A percentile compares a stretch with the other conserved stretches of the same genome.
Evolutionary conservation across 441 rosid species (phyloP).

Genomic region (Biscutella laevigata): DNA sequence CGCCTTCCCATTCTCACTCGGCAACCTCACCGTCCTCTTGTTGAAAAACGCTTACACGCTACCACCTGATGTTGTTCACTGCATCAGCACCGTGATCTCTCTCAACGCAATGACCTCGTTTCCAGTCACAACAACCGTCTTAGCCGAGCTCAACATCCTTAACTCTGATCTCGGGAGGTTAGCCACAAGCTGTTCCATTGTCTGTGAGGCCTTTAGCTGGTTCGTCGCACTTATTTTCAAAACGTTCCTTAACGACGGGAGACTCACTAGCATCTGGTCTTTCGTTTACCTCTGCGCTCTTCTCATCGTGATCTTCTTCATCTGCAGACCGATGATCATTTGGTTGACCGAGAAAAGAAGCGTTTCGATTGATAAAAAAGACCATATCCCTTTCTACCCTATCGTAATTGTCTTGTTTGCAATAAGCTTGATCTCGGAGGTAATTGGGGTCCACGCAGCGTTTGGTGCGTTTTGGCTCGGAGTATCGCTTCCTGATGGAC

Average conservation of each 20-base stretch:
- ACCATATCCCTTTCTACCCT: conserved; percentile 18
- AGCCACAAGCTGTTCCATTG: conserved; percentile 31
- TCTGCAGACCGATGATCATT: conserved; percentile 23
- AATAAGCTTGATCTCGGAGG: conserved; percentile 8
- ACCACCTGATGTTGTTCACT: background rate
- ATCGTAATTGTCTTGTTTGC: conserved; percentile 15
- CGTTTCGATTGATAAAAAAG: background rate
- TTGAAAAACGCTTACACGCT: conserved; percentile 2
- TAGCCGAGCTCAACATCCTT: conserved; percentile 37
- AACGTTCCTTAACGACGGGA: background rate
- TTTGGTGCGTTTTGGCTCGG: conserved; percentile 28
- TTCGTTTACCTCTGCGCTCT: background rate
- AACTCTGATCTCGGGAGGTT: conserved; percentile 48
- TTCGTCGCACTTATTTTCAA: background rate
- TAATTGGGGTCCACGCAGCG: conserved; percentile 21
- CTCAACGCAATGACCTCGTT: conserved; percentile 24
- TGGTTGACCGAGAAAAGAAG: conserved; percentile 21
- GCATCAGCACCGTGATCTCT: conserved; percentile 13
- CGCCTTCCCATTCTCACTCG: conserved; percentile 18
- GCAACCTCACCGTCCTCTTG: conserved; percentile 15
- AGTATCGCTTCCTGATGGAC: conserved; percentile 27
- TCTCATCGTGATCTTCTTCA: background rate
- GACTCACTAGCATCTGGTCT: conserved; percentile 1
- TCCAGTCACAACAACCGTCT: conserved; percentile 33
- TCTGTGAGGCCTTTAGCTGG: conserved; percentile 24